Base-by-base conservation (phyloP, 768 basidiomycete species). In the Strobilomyces dryophilus region DNA sequence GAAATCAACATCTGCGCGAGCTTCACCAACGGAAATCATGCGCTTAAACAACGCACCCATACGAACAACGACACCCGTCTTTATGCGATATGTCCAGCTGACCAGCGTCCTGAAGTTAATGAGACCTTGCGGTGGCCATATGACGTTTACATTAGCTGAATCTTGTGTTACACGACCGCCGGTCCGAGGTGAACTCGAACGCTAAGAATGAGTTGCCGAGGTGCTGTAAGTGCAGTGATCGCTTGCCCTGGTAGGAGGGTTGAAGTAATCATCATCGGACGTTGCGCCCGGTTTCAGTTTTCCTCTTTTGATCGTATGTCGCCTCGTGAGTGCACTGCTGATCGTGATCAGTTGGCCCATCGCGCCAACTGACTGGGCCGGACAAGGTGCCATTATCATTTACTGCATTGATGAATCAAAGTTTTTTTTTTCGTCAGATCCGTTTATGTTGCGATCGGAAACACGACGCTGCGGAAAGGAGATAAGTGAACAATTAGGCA, bases 131-230 rank as follows among this genome's bases (percentile, higher is more conserved):
- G 17, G 60, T 51, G 50, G 58, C 14, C 54, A 57, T 59, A 56
- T 59, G 64, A 68, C 64, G 66, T 67, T 58, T 36, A 40, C 34
- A 64, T 50, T 49, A 54, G 53, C 53, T 66, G 53, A 64, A 66
- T 66, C 60, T 59, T 68, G 62, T 40, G 54, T 24, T 40, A 48
- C 18, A 47, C 35, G 49, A 39, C 52, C 57, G 55, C 52, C 57
- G 55, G 59, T 42, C 63, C 59, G 63, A 52, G 42, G 47, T 12
- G 47, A 40, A 54, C 39, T 20, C 9, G n/a, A 39, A 56, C 40
- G 39, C 39, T 39, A 7, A 18, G 54, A 36, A 37, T 31, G 31
- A 45, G 44, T 53, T 58, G 47, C 63, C 63, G 53, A 53, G 50
- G 4, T 43, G 35, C 20, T 51, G 48, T 31, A 46, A 45, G 36